Evolutionary conservation across 1,284 basidiomycete species (phyloP).

Genomic region (Sporisorium exsertum): DNA sequence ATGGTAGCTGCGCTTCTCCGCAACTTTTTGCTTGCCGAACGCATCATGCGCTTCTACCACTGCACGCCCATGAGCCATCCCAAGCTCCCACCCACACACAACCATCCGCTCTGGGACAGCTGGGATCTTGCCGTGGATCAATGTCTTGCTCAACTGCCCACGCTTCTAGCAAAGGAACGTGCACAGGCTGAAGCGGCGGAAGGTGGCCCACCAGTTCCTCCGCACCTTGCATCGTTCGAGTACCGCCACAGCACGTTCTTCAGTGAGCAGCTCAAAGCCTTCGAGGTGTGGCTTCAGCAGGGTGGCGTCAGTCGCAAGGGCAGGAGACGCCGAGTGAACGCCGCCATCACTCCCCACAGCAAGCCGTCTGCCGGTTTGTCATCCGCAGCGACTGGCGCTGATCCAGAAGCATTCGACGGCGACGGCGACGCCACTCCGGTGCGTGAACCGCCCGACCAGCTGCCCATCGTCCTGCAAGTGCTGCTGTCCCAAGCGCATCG

Average conservation of each 20-base stretch:
- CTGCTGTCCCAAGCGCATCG: slow-evolving; percentile 95
- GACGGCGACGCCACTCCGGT: slow-evolving; percentile 73
- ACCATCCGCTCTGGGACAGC: slow-evolving; percentile 93
- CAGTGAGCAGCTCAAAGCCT: slow-evolving; percentile 94
- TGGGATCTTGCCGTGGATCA: slow-evolving; percentile 98
- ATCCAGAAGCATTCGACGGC: slow-evolving; percentile 69
- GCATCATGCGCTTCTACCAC: slow-evolving; percentile 98
- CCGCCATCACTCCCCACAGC: slow-evolving; percentile 47
- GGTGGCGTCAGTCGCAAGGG: slow-evolving; percentile 70
- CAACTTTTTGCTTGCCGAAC: slow-evolving; percentile 94
- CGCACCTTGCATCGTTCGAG: slow-evolving; percentile 70
- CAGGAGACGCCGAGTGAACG: slow-evolving; percentile 57
- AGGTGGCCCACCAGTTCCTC: slow-evolving; percentile 66
- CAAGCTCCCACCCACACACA: slow-evolving; percentile 90
- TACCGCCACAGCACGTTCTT: slow-evolving; percentile 95
- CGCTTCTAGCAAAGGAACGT: slow-evolving; percentile 79
- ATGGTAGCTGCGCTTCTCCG: slow-evolving; percentile 95
- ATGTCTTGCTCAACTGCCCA: slow-evolving; percentile 91
- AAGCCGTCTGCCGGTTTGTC: slow-evolving; percentile 47
- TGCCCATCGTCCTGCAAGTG: slow-evolving; percentile 96
- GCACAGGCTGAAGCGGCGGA: slow-evolving; percentile 71
- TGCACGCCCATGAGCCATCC: slow-evolving; percentile 96
- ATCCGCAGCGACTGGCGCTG: slow-evolving; percentile 37
- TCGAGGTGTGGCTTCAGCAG: slow-evolving; percentile 89
- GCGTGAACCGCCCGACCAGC: slow-evolving; percentile 88